Evolutionary conservation across 2,329 filamentous ascomycete species (phyloP).

Genomic region (Rosellinia necatrix): DNA sequence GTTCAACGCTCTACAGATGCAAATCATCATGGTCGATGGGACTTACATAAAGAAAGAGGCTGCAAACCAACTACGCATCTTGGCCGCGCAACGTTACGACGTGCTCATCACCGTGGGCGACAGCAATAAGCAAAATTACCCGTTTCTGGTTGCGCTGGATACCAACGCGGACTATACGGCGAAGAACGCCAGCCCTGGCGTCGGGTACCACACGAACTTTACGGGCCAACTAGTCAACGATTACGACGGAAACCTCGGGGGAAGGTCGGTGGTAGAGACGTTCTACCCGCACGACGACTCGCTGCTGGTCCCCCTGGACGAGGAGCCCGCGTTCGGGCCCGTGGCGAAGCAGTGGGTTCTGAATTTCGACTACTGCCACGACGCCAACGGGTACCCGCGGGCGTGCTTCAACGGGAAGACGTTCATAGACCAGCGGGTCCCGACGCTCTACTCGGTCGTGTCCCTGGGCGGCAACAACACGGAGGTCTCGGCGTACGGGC

Average conservation of each 20-base stretch:
- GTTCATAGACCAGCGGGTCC: conserved; percentile 71
- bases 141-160: conserved; percentile 50
- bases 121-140: conserved; percentile 46
- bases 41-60: conserved; percentile 45
- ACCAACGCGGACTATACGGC: conserved; percentile 49
- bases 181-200: conserved; percentile 23
- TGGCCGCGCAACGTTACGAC: conserved; percentile 53
- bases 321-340: conserved; percentile 52
- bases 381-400: conserved; percentile 66
- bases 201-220: conserved; percentile 43
- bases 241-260: conserved; percentile 33
- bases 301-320: conserved; percentile 60
- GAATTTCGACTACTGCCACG: conserved; percentile 61
- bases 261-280: conserved; percentile 39
- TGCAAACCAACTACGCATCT: conserved; percentile 47
- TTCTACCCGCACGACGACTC: conserved; percentile 66
- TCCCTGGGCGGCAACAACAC: conserved; percentile 55
- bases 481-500: conserved; percentile 49
- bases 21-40: conserved; percentile 51
- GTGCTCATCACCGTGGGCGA: conserved; percentile 50
- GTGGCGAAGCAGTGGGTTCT: conserved; percentile 62
- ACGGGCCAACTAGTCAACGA: conserved; percentile 52
- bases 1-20: conserved; percentile 51
- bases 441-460: conserved; percentile 72
- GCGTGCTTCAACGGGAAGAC: conserved; percentile 67